Conservation (phyloP, 768 basidiomycete species). For the Lactifluus subvellereus region DNA sequence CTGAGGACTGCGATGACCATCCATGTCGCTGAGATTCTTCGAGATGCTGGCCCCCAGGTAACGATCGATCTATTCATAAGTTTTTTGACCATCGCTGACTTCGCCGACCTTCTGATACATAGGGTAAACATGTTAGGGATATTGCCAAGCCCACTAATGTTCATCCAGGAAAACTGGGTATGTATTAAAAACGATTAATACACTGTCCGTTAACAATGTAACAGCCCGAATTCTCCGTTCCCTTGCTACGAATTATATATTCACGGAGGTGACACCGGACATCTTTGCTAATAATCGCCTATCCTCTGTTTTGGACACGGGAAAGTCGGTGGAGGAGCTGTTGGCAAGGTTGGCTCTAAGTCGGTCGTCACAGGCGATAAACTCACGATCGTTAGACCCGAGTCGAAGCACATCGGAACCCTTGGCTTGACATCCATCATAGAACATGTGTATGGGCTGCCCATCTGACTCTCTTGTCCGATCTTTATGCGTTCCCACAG, state of each 20-base stretch:
- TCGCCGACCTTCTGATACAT: neutral
- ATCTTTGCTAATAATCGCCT: constrained; percentile 30
- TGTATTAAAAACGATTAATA: neutral
- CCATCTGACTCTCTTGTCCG: neutral
- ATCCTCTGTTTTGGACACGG: constrained; percentile 30
- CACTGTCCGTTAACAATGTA: too few species aligned
- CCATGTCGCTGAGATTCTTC: constrained; percentile 20
- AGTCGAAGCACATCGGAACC: constrained; percentile 10
- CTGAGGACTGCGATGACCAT: neutral
- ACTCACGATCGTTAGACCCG: constrained; percentile 4
- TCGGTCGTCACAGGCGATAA: neutral
- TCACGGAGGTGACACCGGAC: constrained; percentile 27
- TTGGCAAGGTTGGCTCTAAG: neutral
- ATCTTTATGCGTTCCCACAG: neutral
- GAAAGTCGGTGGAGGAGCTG: constrained; percentile 28
- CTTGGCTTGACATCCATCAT: constrained; percentile 10
- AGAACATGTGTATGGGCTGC: constrained; percentile 8
- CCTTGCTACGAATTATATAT: constrained; percentile 30
- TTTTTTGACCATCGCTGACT: too few species aligned
- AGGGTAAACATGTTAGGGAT: constrained; percentile 32
- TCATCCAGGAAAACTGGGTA: constrained; percentile 19
- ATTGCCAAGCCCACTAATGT: constrained; percentile 32
- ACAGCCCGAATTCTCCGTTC: constrained; percentile 29
- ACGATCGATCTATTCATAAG: neutral
- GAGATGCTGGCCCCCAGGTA: constrained; percentile 18